These are phyloP conservation scores for Aspergillus tamarii DNA, from an alignment of 2,329 filamentous ascomycete genomes.

Conservation along the genomic window DNA sequence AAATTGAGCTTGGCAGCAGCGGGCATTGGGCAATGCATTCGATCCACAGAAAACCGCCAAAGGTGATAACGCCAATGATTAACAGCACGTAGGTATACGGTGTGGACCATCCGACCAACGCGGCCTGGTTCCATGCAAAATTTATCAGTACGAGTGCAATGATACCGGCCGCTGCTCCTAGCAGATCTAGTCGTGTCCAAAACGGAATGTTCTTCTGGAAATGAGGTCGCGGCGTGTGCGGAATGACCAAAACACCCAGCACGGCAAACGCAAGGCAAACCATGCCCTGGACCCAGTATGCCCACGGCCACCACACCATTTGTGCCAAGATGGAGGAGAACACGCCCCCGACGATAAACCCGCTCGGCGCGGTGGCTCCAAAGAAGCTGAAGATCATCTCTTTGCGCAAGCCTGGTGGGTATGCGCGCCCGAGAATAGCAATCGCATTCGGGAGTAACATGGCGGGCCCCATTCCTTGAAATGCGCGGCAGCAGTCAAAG, in stretches of 20 bases:
- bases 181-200: constrained; percentile 20
- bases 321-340: constrained; percentile 9
- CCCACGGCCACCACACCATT: constrained; percentile 55
- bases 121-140: constrained; percentile 69
- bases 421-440: constrained; percentile 63
- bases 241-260: constrained; percentile 38
- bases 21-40: constrained; percentile 54
- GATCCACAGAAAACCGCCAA: constrained; percentile 56
- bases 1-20: constrained; percentile 57
- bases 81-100: constrained; percentile 61
- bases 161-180: constrained; percentile 49
- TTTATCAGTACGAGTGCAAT: constrained; percentile 64
- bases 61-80: constrained; percentile 57
- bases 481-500: constrained; percentile 56
- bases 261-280: constrained; percentile 38
- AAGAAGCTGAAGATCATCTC: constrained; percentile 63
- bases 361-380: constrained; percentile 52
- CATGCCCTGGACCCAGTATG: constrained; percentile 45
- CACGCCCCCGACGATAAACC: constrained; percentile 37
- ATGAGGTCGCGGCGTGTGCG: constrained; percentile 43
- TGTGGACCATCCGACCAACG: constrained; percentile 60
- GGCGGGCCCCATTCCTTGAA: constrained; percentile 63
- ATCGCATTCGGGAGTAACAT: constrained; percentile 66
- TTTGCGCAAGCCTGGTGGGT: constrained; percentile 60
- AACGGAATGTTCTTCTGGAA: constrained; percentile 26